Evolutionary conservation across 345 rosid species (phyloP).

Genomic region (Viola odorata): DNA sequence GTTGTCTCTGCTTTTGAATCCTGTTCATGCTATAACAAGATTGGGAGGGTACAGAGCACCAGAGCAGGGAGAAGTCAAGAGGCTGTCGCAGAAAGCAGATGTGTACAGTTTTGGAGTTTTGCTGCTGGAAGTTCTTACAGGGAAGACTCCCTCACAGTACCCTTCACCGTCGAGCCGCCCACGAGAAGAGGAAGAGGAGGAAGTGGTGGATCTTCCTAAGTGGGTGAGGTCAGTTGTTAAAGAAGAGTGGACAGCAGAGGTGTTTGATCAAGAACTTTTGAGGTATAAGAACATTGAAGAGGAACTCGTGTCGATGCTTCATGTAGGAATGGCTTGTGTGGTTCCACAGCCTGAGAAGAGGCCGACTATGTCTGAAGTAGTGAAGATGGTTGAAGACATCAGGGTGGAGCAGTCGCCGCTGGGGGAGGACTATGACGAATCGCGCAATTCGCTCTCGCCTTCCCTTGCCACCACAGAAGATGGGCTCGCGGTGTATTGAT

Average conservation of each 20-base stretch:
- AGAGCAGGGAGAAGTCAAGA: constrained; percentile 71
- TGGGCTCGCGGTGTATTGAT: constrained; percentile 40
- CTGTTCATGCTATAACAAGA: constrained; percentile 79
- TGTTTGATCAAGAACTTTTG: constrained; percentile 85
- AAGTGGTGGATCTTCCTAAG: constrained; percentile 64
- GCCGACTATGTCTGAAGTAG: constrained; percentile 77
- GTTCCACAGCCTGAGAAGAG: constrained; percentile 72
- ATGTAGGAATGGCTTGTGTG: constrained; percentile 78
- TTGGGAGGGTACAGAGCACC: constrained; percentile 95
- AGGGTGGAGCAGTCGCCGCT: constrained; percentile 92
- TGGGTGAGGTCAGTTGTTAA: constrained; percentile 95
- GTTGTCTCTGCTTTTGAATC: constrained; percentile 71
- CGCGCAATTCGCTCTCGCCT: constrained; percentile 78
- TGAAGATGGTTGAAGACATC: constrained; percentile 85
- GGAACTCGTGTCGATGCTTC: constrained; percentile 87
- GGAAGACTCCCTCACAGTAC: constrained; percentile 65
- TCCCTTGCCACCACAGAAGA: constrained; percentile 89
- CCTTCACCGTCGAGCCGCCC: constrained; percentile 61
- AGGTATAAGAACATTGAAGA: constrained; percentile 95
- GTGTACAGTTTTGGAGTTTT: constrained; percentile 87
- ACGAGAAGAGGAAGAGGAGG: constrained; percentile 52
- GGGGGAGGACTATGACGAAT: constrained; percentile 90
- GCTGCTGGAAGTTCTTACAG: constrained; percentile 77
- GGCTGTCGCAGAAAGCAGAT: constrained; percentile 80
- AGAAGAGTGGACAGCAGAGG: constrained; percentile 98